These are phyloP conservation scores for Diaporthe vaccinii DNA, from an alignment of 2,329 filamentous ascomycete genomes.

Conservation along the genomic window DNA sequence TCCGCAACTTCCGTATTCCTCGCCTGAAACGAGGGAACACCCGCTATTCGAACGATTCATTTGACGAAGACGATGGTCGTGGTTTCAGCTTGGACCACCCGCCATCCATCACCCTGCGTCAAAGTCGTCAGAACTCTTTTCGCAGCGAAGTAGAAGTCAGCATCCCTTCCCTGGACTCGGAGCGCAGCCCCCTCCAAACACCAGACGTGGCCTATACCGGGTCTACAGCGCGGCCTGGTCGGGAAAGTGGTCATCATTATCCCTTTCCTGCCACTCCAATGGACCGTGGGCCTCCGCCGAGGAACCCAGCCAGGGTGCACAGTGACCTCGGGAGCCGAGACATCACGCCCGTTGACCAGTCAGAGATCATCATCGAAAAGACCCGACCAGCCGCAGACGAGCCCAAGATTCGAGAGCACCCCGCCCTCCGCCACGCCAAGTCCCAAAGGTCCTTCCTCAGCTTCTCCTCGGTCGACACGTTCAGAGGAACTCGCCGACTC, in stretches of 20 bases:
- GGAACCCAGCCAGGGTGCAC: conserved; percentile 34
- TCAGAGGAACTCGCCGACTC: conserved; percentile 31
- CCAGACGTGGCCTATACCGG: conserved; percentile 44
- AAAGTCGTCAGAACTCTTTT: conserved; percentile 45
- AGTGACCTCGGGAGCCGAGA: conserved; percentile 14
- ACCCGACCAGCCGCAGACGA: background rate
- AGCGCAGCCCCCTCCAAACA: conserved; percentile 45
- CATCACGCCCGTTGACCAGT: conserved; percentile 13
- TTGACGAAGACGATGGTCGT: conserved; percentile 45
- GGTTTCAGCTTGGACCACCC: conserved; percentile 38
- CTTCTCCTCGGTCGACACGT: conserved; percentile 38
- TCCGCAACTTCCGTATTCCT: conserved; percentile 39
- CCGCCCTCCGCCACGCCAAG: conserved; percentile 34
- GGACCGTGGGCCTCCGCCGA: conserved; percentile 18
- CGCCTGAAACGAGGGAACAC: conserved; percentile 42
- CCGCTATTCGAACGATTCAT: conserved; percentile 45
- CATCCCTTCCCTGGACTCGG: conserved; percentile 45
- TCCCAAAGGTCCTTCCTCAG: conserved; percentile 39
- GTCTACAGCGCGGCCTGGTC: background rate
- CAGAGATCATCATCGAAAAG: conserved; percentile 30
- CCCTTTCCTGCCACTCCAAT: conserved; percentile 7
- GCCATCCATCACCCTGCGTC: conserved; percentile 41
- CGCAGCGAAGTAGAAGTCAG: conserved; percentile 48
- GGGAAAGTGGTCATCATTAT: background rate
- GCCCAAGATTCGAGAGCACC: conserved; percentile 19